These are phyloP conservation scores for Verticillium alfalfae DNA, from an alignment of 2,329 filamentous ascomycete genomes.

Conservation along the genomic window DNA sequence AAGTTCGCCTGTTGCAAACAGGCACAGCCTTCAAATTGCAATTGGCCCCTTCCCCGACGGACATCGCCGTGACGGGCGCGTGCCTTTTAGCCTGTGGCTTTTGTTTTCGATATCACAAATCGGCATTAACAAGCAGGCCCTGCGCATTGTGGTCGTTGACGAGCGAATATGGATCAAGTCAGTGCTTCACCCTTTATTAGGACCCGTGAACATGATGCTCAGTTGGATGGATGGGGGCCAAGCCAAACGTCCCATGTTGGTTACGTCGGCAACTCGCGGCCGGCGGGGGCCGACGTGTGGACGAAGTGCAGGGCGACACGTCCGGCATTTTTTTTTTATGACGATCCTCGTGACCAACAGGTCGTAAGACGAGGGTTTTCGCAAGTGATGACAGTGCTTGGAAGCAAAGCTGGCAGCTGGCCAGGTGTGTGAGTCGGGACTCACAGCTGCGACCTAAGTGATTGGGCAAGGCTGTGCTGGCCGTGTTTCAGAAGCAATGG, in stretches of 20 bases:
- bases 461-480: background rate
- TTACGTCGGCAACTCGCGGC: background rate
- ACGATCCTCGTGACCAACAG: background rate
- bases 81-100: background rate
- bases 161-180: background rate
- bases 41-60: background rate
- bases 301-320: background rate
- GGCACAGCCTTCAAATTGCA: background rate
- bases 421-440: background rate
- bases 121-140: background rate
- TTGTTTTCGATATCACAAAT: background rate
- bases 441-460: background rate
- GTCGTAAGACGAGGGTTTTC: background rate
- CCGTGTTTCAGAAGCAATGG: background rate
- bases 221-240: background rate
- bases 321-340: background rate
- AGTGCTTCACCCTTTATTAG: background rate
- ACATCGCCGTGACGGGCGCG: background rate
- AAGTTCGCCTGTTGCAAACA: background rate
- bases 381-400: background rate
- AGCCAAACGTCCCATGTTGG: background rate
- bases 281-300: background rate
- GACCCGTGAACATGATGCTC: background rate
- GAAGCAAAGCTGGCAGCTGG: background rate
- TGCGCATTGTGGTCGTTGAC: background rate